A percentile compares a stretch with the other conserved stretches of the same genome.
Evolutionary conservation across 805 yeast genomes (phyloP).

Genomic region (Starmera quercuum): DNA sequence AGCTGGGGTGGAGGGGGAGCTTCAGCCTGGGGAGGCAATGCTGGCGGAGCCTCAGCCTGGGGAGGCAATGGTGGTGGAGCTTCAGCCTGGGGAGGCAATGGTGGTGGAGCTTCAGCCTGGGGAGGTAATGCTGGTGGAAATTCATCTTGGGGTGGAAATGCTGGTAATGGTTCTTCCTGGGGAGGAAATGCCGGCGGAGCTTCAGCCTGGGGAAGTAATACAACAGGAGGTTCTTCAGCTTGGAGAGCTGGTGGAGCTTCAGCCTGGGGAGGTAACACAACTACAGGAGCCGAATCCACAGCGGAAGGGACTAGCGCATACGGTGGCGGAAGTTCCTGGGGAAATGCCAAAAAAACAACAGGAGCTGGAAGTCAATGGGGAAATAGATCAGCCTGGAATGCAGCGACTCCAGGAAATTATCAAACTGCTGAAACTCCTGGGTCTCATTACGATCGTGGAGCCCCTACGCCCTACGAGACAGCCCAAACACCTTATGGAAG

Average conservation of each 20-base stretch:
- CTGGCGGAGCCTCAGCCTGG: conserved; percentile 19
- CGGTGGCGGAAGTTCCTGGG: conserved; percentile 30
- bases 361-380: conserved; percentile 6
- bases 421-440: conserved; percentile 31
- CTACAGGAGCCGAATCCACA: conserved; percentile 23
- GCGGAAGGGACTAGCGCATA: conserved; percentile 38
- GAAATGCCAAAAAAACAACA: conserved; percentile 25
- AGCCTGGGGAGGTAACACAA: conserved; percentile 36
- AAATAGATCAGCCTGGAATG: conserved; percentile 3
- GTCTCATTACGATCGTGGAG: conserved; percentile 22
- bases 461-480: conserved; percentile 8
- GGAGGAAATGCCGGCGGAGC: conserved; percentile 29
- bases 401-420: conserved; percentile 24
- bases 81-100: conserved; percentile 31
- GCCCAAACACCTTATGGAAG: conserved; percentile 10
- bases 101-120: conserved; percentile 37
- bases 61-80: conserved; percentile 26
- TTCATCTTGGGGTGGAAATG: conserved; percentile 35
- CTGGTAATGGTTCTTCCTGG: conserved; percentile 38
- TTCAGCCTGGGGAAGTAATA: conserved; percentile 38
- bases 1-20: conserved; percentile 35
- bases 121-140: conserved; percentile 33
- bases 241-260: conserved; percentile 38
- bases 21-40: conserved; percentile 22
- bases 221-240: conserved; percentile 27